Conservation (phyloP, 768 basidiomycete genomes). For the Nevesoporus exiguus region DNA sequence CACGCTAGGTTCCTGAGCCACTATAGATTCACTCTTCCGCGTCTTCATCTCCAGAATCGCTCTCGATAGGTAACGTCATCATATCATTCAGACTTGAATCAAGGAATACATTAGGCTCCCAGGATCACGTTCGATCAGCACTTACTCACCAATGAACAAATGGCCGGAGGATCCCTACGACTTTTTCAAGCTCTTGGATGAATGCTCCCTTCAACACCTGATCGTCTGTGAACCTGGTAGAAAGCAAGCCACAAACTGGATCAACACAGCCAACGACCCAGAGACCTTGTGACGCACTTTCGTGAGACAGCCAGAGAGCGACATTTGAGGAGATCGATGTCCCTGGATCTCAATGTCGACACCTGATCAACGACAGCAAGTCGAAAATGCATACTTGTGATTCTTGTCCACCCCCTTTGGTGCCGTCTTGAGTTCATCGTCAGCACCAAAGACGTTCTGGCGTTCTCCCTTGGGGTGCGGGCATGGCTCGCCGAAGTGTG, state of each 20-base stretch:
- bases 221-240: constrained; percentile 63
- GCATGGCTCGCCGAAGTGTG: constrained; percentile 68
- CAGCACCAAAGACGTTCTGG: constrained; percentile 79
- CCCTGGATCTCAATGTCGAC: constrained; percentile 39
- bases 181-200: constrained; percentile 52
- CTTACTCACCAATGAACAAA: constrained; percentile 71
- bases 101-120: constrained; percentile 1
- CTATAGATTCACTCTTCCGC: constrained; percentile 3
- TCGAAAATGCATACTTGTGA: constrained; percentile 53
- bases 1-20: neutral
- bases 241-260: neutral
- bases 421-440: constrained; percentile 86
- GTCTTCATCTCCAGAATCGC: constrained; percentile 8
- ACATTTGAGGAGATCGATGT: constrained; percentile 89
- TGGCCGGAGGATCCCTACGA: constrained; percentile 58
- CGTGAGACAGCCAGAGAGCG: constrained; percentile 71
- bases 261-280: constrained; percentile 10
- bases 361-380: neutral
- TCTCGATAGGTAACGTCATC: constrained; percentile 51
- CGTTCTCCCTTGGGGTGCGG: constrained; percentile 59
- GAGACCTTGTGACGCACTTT: constrained; percentile 38
- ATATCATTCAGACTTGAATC: constrained; percentile 61
- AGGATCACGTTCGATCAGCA: neutral
- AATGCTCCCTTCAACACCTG: constrained; percentile 68
- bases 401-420: constrained; percentile 87